Evolutionary conservation across 805 yeast species (phyloP).

Genomic region (Wickerhamiella sergipiensis): DNA sequence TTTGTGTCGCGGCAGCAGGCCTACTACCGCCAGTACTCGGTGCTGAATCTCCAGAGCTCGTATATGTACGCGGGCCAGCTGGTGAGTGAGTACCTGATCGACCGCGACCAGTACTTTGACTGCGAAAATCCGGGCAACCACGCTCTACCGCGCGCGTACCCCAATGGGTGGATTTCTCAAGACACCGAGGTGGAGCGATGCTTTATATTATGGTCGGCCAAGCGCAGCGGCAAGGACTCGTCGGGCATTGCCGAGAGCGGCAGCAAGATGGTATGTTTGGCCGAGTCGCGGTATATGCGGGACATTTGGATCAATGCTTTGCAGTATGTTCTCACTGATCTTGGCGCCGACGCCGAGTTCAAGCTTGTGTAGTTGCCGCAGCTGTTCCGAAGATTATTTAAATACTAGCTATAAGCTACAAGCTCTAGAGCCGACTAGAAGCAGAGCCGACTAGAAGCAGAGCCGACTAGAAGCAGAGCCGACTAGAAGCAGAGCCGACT

Average conservation of each 20-base stretch:
- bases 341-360: conserved; percentile 4
- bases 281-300: conserved; percentile 68
- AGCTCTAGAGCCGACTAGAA: no score
- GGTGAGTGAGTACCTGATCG: conserved; percentile 43
- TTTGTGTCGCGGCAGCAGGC: conserved; percentile 29
- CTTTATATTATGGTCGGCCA: conserved; percentile 75
- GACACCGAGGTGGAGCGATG: conserved; percentile 68
- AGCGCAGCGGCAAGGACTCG: conserved; percentile 26
- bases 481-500: no score
- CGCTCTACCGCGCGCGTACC: conserved; percentile 55
- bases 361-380: background rate
- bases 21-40: conserved; percentile 38
- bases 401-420: no score
- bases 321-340: conserved; percentile 21
- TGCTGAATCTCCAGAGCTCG: conserved; percentile 51
- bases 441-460: no score
- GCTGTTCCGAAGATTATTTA: no score
- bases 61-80: conserved; percentile 63
- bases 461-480: no score
- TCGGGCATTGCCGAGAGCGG: conserved; percentile 52
- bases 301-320: conserved; percentile 60
- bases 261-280: conserved; percentile 56
- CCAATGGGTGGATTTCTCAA: conserved; percentile 72
- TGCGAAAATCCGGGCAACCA: conserved; percentile 39
- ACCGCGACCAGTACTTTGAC: conserved; percentile 33